Conservation (phyloP, 768 basidiomycete genomes). For the Rhizopogon vesiculosus region DNA sequence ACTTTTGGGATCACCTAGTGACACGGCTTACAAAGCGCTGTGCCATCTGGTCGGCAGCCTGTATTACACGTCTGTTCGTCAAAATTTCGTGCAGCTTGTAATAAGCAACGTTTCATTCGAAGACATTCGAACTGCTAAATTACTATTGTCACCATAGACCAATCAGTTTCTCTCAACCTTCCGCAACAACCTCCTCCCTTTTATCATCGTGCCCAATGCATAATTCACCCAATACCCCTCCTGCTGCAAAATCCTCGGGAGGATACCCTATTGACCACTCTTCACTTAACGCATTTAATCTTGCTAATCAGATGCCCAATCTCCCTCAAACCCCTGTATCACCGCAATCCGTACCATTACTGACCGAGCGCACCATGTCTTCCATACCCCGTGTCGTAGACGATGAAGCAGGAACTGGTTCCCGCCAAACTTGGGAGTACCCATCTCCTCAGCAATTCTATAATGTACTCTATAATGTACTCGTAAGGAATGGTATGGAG, state of each 20-base stretch:
- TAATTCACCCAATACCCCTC: slow-evolving; percentile 6
- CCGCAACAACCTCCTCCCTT: slow-evolving; percentile 4
- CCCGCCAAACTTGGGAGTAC: slow-evolving; percentile 75
- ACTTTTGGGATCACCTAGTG: too few species aligned
- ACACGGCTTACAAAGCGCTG: too few species aligned
- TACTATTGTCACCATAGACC: slow-evolving; percentile 4
- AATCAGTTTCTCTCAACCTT: slow-evolving; percentile 11
- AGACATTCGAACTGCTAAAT: not conserved
- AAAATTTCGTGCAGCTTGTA: too few species aligned
- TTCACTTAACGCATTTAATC: slow-evolving; percentile 40
- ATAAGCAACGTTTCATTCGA: not conserved
- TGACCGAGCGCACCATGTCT: slow-evolving; percentile 71
- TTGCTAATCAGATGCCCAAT: slow-evolving; percentile 81
- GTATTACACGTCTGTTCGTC: too few species aligned
- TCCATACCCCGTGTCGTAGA: slow-evolving; percentile 74
- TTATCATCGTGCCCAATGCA: slow-evolving; percentile 10
- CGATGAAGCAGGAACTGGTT: slow-evolving; percentile 6
- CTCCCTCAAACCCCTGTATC: slow-evolving; percentile 62
- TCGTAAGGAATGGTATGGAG: slow-evolving; percentile 95
- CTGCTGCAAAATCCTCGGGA: slow-evolving; percentile 25
- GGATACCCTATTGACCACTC: slow-evolving; percentile 64
- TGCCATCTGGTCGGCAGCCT: too few species aligned
- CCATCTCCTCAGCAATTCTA: slow-evolving; percentile 98
- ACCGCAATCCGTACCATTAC: slow-evolving; percentile 54
- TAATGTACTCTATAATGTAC: slow-evolving; percentile 95